Evolutionary conservation across 345 rosid species (phyloP).

Genomic region (Eucalyptus sp.): DNA sequence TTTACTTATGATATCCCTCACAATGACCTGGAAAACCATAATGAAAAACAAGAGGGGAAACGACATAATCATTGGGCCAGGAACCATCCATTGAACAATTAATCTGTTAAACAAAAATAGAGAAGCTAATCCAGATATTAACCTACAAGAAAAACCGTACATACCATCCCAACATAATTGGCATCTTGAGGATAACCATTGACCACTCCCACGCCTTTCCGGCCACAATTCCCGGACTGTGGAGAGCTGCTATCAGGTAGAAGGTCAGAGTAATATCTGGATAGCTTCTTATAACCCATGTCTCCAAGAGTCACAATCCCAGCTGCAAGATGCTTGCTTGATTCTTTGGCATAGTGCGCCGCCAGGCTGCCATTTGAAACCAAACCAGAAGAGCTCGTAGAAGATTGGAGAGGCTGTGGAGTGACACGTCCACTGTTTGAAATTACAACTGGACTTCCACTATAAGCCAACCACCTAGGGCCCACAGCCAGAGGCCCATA

Average conservation of each 20-base stretch:
- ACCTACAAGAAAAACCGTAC: background rate
- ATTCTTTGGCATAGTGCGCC: constrained; percentile 76
- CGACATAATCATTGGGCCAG: background rate
- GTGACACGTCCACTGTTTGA: constrained; percentile 41
- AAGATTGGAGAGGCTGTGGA: constrained; percentile 52
- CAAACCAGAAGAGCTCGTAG: constrained; percentile 35
- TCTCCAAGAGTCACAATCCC: constrained; percentile 86
- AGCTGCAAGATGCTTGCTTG: constrained; percentile 86
- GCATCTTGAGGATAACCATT: constrained; percentile 50
- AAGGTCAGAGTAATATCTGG: constrained; percentile 69
- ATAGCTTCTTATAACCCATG: constrained; percentile 59
- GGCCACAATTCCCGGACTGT: constrained; percentile 35
- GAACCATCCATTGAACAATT: background rate
- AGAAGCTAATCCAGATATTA: background rate
- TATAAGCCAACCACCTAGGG: constrained; percentile 92
- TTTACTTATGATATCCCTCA: constrained; percentile 67
- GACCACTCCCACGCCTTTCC: constrained; percentile 38
- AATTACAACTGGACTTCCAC: constrained; percentile 52
- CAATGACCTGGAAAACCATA: constrained; percentile 51
- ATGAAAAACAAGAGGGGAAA: background rate
- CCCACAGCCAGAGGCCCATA: constrained; percentile 96
- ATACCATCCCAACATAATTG: constrained; percentile 82
- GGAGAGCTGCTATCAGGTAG: constrained; percentile 47
- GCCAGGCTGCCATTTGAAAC: constrained; percentile 46
- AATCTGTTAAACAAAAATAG: background rate